A percentile compares a stretch with the other conserved stretches of the same genome.
Conservation (phyloP, 371 early-diverging fungal genomes). For the Mucor velutinosus region DNA sequence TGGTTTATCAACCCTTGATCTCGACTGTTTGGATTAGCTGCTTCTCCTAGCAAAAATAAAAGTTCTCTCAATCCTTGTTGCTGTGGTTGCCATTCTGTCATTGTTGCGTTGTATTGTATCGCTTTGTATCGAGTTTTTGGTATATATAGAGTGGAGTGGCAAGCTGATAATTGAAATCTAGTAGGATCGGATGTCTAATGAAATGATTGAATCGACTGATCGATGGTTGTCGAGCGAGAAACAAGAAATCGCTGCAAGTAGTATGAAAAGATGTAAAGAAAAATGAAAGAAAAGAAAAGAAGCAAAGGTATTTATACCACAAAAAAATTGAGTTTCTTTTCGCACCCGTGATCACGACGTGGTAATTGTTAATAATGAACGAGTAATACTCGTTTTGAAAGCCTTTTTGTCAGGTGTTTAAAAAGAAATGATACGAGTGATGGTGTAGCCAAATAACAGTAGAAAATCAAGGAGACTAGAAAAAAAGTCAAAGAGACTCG, state of each 20-base stretch:
- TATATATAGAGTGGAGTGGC: not conserved
- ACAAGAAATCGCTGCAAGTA: not conserved
- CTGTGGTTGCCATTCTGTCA: constrained; percentile 26
- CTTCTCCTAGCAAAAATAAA: constrained; percentile 36
- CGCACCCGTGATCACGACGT: not conserved
- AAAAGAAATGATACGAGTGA: not conserved
- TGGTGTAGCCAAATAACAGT: not conserved
- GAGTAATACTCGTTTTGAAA: not conserved
- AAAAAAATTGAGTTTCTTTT: not conserved
- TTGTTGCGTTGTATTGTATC: not conserved
- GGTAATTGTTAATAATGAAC: not conserved
- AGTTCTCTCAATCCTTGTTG: constrained; percentile 41
- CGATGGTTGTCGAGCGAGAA: not conserved
- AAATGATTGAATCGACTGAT: not conserved
- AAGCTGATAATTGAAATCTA: not conserved
- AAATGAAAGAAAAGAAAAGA: constrained; percentile 4
- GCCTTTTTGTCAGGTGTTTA: not conserved
- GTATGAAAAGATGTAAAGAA: not conserved
- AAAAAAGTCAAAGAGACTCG: not conserved
- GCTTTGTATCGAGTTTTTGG: not conserved
- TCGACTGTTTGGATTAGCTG: constrained; percentile 35
- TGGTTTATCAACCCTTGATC: constrained; percentile 37
- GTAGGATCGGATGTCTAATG: not conserved
- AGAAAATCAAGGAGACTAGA: not conserved
- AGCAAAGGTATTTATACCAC: not conserved